Evolutionary conservation across 306 rosid genomes (phyloP).

Genomic region (Acacia confusa): DNA sequence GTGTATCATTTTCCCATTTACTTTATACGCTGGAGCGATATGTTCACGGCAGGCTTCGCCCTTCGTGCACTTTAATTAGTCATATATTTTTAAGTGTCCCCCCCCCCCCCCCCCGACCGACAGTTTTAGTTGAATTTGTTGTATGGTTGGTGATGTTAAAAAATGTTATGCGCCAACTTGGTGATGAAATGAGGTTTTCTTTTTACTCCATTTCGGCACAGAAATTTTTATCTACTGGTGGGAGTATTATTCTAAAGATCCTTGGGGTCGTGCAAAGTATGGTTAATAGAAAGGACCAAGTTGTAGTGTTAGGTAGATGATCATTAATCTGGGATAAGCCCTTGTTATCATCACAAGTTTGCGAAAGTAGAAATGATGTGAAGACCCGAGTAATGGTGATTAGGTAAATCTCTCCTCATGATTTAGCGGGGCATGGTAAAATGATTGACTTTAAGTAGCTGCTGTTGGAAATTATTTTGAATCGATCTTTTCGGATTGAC

Average conservation of each 20-base stretch:
- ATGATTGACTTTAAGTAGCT: no score
- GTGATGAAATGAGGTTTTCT: not conserved
- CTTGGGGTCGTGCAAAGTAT: not conserved
- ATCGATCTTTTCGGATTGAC: no score
- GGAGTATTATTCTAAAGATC: not conserved
- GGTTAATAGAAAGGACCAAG: not conserved
- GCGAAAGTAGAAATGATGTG: not conserved
- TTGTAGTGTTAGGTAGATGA: not conserved
- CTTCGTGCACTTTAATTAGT: not conserved
- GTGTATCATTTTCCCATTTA: constrained; percentile 3
- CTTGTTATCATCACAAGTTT: not conserved
- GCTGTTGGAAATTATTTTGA: no score
- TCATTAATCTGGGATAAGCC: not conserved
- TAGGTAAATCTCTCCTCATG: not conserved
- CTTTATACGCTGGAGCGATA: constrained; percentile 16
- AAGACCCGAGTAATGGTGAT: not conserved
- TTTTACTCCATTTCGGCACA: not conserved
- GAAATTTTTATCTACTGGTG: not conserved
- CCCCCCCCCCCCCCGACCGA: no score
- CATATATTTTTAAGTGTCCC: not conserved
- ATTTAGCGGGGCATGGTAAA: not conserved
- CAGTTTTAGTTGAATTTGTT: not conserved
- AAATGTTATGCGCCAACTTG: not conserved
- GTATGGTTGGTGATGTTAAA: not conserved
- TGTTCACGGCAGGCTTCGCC: constrained; percentile 15